Evolutionary conservation across 768 basidiomycete genomes (phyloP).

Genomic region (Plicaturopsis crispa): DNA sequence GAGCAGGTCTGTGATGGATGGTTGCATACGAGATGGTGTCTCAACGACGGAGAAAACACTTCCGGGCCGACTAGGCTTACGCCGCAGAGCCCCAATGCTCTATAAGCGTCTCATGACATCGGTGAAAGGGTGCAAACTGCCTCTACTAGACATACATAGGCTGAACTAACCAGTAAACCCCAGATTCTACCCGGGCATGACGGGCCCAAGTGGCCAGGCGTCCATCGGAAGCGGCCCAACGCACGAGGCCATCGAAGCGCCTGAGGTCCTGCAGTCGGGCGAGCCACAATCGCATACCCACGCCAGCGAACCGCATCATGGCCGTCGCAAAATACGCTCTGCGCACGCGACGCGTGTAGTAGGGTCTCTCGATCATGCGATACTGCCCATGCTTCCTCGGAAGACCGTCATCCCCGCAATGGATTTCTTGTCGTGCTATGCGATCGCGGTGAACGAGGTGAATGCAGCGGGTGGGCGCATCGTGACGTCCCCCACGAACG

Average conservation of each 20-base stretch:
- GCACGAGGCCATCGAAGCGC: slow-evolving; percentile 17
- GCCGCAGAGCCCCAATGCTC: slow-evolving; percentile 80
- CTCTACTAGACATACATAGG: no score
- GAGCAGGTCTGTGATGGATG: slow-evolving; percentile 50
- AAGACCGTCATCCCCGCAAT: slow-evolving; percentile 87
- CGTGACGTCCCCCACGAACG: slow-evolving; percentile 92
- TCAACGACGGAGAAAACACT: slow-evolving; percentile 71
- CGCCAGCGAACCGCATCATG: slow-evolving; percentile 3
- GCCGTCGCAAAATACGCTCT: slow-evolving; percentile 3
- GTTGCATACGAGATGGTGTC: slow-evolving; percentile 63
- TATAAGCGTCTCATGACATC: slow-evolving; percentile 90
- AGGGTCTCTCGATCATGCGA: slow-evolving; percentile 72
- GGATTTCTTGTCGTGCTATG: slow-evolving; percentile 91
- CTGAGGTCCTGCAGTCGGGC: slow-evolving; percentile 6
- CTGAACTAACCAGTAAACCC: no score
- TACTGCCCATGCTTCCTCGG: slow-evolving; percentile 81
- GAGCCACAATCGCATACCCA: background rate
- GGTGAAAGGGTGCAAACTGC: no score
- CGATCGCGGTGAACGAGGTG: slow-evolving; percentile 92
- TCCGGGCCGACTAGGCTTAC: slow-evolving; percentile 76
- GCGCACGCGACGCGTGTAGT: slow-evolving; percentile 40
- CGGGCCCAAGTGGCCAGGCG: slow-evolving; percentile 21
- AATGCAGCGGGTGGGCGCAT: slow-evolving; percentile 91
- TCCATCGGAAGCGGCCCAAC: slow-evolving; percentile 23
- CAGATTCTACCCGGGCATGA: slow-evolving; percentile 48